Evolutionary conservation across 164 flowering plant species (phyloP).

Genomic region (Malania oleifera): DNA sequence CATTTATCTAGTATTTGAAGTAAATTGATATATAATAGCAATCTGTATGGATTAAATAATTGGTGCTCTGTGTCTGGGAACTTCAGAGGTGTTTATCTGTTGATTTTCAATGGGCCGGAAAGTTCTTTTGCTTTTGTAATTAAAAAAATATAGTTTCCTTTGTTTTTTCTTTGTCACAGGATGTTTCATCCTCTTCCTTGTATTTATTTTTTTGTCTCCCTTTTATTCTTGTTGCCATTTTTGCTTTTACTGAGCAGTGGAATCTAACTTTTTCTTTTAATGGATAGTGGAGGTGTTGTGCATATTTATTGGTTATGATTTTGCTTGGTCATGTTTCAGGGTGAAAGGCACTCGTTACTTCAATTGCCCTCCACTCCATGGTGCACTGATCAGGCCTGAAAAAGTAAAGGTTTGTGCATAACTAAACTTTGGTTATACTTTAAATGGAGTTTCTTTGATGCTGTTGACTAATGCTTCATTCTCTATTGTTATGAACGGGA

Average conservation of each 20-base stretch:
- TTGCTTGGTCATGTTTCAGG: slow-evolving; percentile 33
- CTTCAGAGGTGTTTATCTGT: no score
- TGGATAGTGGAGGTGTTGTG: neutral
- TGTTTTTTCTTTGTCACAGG: no score
- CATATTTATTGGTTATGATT: neutral
- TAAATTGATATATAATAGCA: no score
- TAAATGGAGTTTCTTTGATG: neutral
- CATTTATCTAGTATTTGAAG: no score
- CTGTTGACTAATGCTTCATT: neutral
- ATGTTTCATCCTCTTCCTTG: no score
- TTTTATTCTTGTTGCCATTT: neutral
- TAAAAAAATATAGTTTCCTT: no score
- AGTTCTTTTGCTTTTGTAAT: no score
- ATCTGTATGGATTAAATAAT: no score
- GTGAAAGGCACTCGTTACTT: slow-evolving; percentile 82
- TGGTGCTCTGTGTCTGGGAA: no score
- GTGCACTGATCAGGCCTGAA: slow-evolving; percentile 86
- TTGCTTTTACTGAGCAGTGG: neutral
- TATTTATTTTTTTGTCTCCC: no score
- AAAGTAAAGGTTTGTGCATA: slow-evolving; percentile 72
- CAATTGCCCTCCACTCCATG: slow-evolving; percentile 81
- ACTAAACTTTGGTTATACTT: neutral
- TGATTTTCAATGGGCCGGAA: no score
- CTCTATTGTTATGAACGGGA: neutral
- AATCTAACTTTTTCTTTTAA: no score